Percentiles rank a stretch among this genome's conserved stretches.
Evolutionary conservation across 2,329 filamentous ascomycete genomes (phyloP).

Genomic region (Fusarium humuli): DNA sequence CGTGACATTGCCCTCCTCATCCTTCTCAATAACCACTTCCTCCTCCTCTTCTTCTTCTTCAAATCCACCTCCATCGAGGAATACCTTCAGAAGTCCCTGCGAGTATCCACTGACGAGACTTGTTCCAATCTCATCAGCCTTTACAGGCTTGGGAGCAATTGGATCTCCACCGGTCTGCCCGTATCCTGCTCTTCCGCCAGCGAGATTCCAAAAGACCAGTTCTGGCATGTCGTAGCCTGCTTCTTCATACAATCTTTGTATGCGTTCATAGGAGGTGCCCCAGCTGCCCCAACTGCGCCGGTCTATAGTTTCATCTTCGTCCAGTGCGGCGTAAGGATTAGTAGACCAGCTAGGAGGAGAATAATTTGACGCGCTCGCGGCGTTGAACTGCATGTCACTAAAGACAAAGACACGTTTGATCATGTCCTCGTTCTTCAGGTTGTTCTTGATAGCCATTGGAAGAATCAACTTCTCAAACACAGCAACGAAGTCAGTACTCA

Average conservation of each 20-base stretch:
- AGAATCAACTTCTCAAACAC: conserved; percentile 67
- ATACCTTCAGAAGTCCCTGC: conserved; percentile 68
- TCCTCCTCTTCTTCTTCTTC: conserved; percentile 55
- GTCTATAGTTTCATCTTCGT: conserved; percentile 4
- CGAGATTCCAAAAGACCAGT: conserved; percentile 71
- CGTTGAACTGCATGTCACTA: conserved; percentile 70
- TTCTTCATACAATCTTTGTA: conserved; percentile 58
- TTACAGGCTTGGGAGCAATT: conserved; percentile 61
- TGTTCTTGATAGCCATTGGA: conserved; percentile 62
- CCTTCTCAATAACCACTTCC: conserved; percentile 51
- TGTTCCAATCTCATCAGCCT: conserved; percentile 57
- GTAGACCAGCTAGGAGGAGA: neutral
- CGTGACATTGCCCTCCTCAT: conserved; percentile 34
- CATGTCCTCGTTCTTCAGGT: conserved; percentile 67
- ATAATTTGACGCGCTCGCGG: conserved; percentile 16
- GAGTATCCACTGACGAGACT: conserved; percentile 67
- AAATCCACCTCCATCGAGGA: conserved; percentile 63
- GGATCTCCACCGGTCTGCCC: conserved; percentile 43
- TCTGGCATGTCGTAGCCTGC: conserved; percentile 69
- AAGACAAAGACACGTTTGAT: conserved; percentile 71
- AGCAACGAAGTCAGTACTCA: conserved; percentile 64
- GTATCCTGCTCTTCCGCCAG: conserved; percentile 52
- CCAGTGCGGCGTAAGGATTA: conserved; percentile 47
- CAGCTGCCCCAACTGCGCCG: neutral
- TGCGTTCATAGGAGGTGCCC: conserved; percentile 60